Evolutionary conservation across 257 asterid genomes (phyloP).

Genomic region (Prunella vulgaris): DNA sequence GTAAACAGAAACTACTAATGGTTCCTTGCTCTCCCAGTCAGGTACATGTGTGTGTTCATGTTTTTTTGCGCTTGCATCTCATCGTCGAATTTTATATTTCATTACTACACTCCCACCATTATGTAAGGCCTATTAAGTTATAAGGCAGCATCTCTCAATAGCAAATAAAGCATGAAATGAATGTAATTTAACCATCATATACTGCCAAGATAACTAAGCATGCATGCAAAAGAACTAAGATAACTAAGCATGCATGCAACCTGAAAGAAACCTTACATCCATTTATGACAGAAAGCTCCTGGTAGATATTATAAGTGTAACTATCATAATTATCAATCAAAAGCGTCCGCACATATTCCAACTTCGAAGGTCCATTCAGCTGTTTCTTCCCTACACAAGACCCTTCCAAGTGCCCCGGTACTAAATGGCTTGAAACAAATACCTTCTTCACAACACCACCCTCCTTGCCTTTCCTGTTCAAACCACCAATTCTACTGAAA

Average conservation of each 20-base stretch:
- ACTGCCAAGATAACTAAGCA: not conserved
- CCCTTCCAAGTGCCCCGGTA: slow-evolving; percentile 64
- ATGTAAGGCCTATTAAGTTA: no score
- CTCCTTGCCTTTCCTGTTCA: slow-evolving; percentile 28
- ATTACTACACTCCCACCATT: not conserved
- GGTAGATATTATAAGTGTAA: slow-evolving; percentile 90
- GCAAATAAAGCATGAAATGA: not conserved
- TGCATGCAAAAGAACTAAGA: not conserved
- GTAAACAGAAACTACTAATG: not conserved
- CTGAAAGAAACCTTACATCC: slow-evolving; percentile 55
- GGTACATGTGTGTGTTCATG: not conserved
- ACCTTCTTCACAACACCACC: slow-evolving; percentile 33
- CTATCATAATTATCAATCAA: slow-evolving; percentile 96
- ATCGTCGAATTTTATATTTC: not conserved
- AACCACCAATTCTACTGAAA: slow-evolving; percentile 32
- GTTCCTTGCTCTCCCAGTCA: not conserved
- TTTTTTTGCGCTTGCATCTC: not conserved
- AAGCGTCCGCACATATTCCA: slow-evolving; percentile 62
- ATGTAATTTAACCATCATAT: slow-evolving; percentile 2
- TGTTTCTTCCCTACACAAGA: slow-evolving; percentile 40
- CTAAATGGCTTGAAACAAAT: slow-evolving; percentile 49
- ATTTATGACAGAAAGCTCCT: slow-evolving; percentile 82
- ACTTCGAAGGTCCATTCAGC: slow-evolving; percentile 44
- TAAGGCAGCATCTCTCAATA: not conserved
- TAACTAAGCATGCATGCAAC: not conserved